phyloP scores from a whole-genome alignment of 441 rosid species.

The Dalechampia spathulata region DNA sequence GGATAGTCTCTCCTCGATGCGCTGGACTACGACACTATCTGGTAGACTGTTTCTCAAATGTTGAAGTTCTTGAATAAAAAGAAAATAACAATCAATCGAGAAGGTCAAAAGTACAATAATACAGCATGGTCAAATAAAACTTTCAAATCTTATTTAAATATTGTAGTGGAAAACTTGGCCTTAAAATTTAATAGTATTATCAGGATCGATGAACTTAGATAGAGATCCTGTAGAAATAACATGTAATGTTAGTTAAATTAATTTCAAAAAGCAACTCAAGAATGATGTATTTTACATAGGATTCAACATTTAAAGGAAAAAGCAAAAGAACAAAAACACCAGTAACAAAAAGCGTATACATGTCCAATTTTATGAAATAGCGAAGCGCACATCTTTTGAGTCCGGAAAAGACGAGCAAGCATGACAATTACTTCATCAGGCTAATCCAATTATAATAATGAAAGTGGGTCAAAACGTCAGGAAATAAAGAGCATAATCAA shows the following conservation, averaged over 20 bases:
- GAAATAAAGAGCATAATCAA: too few species aligned
- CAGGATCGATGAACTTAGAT: too few species aligned
- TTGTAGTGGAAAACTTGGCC: neutral
- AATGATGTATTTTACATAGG: neutral
- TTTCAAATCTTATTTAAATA: neutral
- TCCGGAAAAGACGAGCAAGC: neutral
- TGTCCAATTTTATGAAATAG: neutral
- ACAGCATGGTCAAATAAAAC: neutral
- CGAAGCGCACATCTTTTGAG: neutral
- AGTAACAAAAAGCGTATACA: neutral
- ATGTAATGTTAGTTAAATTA: too few species aligned
- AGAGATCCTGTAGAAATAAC: neutral
- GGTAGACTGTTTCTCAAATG: slow-evolving; percentile 93
- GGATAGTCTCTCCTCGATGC: slow-evolving; percentile 80
- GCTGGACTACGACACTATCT: slow-evolving; percentile 78
- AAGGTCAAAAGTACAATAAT: neutral
- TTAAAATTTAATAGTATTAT: neutral
- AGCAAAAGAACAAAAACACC: neutral
- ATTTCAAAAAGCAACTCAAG: neutral
- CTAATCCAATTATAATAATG: too few species aligned
- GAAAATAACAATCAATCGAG: neutral
- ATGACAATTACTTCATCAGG: too few species aligned
- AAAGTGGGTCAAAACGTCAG: too few species aligned
- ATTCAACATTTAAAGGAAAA: neutral
- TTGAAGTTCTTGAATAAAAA: slow-evolving; percentile 59